Conservation (phyloP, 225 moss, liverwort and hornwort genomes). For the Pseudoscleropodium purum region DNA sequence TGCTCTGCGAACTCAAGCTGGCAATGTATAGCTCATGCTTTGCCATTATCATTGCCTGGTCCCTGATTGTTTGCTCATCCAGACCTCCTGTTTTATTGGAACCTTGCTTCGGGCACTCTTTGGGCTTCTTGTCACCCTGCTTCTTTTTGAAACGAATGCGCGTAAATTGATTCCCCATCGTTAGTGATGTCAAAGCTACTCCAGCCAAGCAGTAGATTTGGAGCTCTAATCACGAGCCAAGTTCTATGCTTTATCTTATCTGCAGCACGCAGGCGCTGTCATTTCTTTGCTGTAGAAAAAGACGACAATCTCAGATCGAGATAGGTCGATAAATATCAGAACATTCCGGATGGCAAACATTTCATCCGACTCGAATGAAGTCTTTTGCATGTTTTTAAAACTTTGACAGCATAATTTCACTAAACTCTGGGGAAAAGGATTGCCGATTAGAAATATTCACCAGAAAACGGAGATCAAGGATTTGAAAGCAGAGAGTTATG, state of each 20-base stretch:
- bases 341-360: neutral
- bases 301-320: neutral
- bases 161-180: constrained; percentile 41
- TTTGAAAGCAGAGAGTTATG: neutral
- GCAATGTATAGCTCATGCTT: constrained; percentile 48
- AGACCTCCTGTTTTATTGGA: neutral
- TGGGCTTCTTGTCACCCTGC: constrained; percentile 10
- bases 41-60: constrained; percentile 41
- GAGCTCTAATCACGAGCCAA: neutral
- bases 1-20: constrained; percentile 32
- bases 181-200: neutral
- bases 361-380: neutral
- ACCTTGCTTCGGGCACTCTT: neutral
- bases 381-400: neutral
- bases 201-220: neutral
- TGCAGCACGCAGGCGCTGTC: neutral
- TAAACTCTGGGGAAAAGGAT: no score
- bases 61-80: constrained; percentile 27
- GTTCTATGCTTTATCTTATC: neutral
- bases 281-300: neutral
- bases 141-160: constrained; percentile 35
- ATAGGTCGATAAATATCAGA: neutral
- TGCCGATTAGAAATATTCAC: neutral
- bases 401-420: neutral
- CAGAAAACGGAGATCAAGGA: neutral